Percentiles rank a stretch among this genome's conserved stretches.
phyloP scores from a whole-genome alignment of 331 rosid species.

The Malus hybrid region DNA sequence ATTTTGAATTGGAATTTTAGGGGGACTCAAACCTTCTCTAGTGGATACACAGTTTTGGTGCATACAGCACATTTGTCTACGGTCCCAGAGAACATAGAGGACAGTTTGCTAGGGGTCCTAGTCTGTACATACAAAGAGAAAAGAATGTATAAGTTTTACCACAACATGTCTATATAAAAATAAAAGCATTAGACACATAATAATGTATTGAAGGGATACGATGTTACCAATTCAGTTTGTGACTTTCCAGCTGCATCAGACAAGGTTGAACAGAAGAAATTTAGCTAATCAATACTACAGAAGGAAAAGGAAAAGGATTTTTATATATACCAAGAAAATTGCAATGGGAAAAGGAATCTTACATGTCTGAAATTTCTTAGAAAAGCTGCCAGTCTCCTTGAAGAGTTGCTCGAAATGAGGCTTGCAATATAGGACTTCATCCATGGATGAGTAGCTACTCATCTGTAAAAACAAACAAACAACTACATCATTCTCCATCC shows the following conservation, averaged over 20 bases:
- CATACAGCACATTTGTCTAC: constrained; percentile 75
- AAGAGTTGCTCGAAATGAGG: constrained; percentile 72
- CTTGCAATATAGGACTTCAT: constrained; percentile 71
- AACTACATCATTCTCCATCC: not conserved
- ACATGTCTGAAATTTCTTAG: constrained; percentile 40
- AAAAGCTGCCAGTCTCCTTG: constrained; percentile 43
- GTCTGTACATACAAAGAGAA: constrained; percentile 21
- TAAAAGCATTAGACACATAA: not conserved
- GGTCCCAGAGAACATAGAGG: constrained; percentile 75
- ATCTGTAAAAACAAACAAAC: constrained; percentile 32
- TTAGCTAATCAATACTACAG: not conserved
- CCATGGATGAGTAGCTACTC: constrained; percentile 57
- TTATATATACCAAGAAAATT: not conserved
- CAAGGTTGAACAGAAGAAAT: constrained; percentile 10
- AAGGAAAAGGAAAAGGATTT: too few relatives aligned
- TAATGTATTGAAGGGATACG: not conserved
- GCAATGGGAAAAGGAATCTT: constrained; percentile 2
- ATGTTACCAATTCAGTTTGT: constrained; percentile 32
- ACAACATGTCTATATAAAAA: not conserved
- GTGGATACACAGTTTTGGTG: constrained; percentile 77
- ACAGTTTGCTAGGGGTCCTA: constrained; percentile 54
- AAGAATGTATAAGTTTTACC: not conserved
- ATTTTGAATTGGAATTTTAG: not conserved
- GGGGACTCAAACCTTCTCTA: constrained; percentile 55
- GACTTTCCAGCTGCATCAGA: constrained; percentile 36